Conservation (phyloP, 1,139 yeast species). For the Pichia sp. region DNA sequence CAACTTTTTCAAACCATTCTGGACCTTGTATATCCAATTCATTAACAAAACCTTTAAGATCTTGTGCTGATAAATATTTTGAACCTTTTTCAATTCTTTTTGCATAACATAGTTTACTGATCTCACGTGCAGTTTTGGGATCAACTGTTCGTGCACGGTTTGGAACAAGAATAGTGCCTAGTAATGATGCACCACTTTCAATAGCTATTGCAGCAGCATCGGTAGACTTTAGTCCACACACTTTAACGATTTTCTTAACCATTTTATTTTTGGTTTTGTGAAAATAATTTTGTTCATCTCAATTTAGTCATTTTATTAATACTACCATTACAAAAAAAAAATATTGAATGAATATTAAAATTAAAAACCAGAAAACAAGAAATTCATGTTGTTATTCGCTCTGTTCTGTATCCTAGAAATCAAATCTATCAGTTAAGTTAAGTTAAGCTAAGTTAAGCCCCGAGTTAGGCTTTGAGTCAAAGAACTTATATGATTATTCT, state of each 20-base stretch:
- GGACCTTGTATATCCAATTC: constrained; percentile 17
- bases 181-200: constrained; percentile 61
- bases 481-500: no score
- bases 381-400: no score
- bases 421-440: no score
- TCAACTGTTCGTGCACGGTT: constrained; percentile 67
- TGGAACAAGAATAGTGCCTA: constrained; percentile 89
- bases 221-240: constrained; percentile 70
- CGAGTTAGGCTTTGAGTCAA: no score
- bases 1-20: constrained; percentile 35
- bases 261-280: not conserved
- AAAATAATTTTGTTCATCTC: no score
- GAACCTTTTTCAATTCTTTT: constrained; percentile 19
- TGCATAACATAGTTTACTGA: constrained; percentile 36
- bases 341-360: no score
- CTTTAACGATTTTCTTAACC: constrained; percentile 45
- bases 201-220: constrained; percentile 70
- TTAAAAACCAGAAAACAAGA: no score
- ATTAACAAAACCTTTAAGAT: constrained; percentile 16
- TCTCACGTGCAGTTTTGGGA: constrained; percentile 44
- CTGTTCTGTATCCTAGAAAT: no score
- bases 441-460: no score
- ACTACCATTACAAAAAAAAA: no score
- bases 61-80: constrained; percentile 18
- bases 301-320: no score